Base-by-base conservation (phyloP, 2,329 filamentous ascomycete species). In the Colletotrichum truncatum region DNA sequence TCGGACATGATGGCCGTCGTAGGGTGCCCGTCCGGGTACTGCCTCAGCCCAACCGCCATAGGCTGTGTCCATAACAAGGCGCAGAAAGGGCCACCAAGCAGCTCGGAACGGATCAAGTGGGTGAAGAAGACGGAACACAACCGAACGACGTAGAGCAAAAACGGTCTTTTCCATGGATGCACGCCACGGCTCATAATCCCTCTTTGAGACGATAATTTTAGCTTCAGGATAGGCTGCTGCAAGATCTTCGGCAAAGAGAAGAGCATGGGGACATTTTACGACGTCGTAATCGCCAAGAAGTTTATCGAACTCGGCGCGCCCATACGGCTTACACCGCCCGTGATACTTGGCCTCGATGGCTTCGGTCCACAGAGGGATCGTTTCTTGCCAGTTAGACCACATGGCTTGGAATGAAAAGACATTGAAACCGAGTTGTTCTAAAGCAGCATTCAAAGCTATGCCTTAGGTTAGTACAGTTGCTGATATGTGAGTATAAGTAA, bases 341-440 rank as follows among this genome's bases (percentile, higher is more conserved):
- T 52, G 12, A 4, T 52, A 36, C 28, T 52, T 52, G 14, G 49
- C 30, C 36, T 52, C 49, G 5, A 52, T 52, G 49, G 49, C 28
- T 52, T 52, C 49, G 6, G 49, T 52, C 21, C 49, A 52, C 7
- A 52, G 28, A 0, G 30, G 49, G 4, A 52, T 52, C 1, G 30
- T 34, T 18, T 52, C 49, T 18, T 36, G 3, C 28, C 49, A 52
- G 10, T 32, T 52, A 2, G 49, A 30, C 49, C 49, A 52, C 49
- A 52, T 52, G 18, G 49, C 28, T 21, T 52, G 49, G 49, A 52
- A 52, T 30, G 49, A 52, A 21, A 52, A 38, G 12, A 52, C 49
- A 34, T 38, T 52, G 30, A 32, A 52, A 18, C 28, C 49, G 2
- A 38, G 49, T 3, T 52, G 26, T 11, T 52, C 49, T 1, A 52